Evolutionary conservation across 176 grass and related monocot species (phyloP).

Genomic region (Paspalum vaginatum): DNA sequence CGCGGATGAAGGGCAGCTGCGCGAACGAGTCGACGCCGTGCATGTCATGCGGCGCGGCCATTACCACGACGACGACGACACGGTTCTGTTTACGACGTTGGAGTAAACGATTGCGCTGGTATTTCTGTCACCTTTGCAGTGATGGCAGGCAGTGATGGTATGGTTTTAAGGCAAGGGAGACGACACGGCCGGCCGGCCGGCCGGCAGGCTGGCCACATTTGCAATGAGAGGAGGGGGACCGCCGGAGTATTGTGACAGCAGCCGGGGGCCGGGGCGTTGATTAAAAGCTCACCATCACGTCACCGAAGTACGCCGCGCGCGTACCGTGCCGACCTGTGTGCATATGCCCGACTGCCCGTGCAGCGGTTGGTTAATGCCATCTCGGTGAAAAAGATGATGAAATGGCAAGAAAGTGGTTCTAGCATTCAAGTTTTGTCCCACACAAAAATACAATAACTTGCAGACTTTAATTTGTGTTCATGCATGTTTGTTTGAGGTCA

Average conservation of each 20-base stretch:
- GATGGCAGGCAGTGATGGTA: neutral
- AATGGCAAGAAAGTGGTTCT: too few species aligned
- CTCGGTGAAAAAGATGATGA: too few species aligned
- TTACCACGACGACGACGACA: neutral
- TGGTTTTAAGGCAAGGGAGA: constrained; percentile 41
- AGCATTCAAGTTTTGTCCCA: too few species aligned
- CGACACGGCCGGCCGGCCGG: neutral
- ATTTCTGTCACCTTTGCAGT: neutral
- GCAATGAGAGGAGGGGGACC: constrained; percentile 28
- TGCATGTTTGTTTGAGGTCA: too few species aligned
- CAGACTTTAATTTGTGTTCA: too few species aligned
- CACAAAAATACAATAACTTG: too few species aligned
- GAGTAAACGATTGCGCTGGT: neutral
- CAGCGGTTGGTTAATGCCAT: neutral
- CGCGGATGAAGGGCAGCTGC: constrained; percentile 50
- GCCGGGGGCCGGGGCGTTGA: constrained; percentile 11
- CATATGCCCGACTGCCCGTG: constrained; percentile 12
- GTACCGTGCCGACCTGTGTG: constrained; percentile 28
- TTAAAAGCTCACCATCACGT: constrained; percentile 27
- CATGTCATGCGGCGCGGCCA: constrained; percentile 49
- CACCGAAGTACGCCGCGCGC: constrained; percentile 26
- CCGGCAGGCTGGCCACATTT: neutral
- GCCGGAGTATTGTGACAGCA: constrained; percentile 18
- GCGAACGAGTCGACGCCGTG: constrained; percentile 60
- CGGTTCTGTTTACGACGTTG: neutral